Evolutionary conservation across 208 protist species (phyloP).

Genomic region (Leishmania tropica): DNA sequence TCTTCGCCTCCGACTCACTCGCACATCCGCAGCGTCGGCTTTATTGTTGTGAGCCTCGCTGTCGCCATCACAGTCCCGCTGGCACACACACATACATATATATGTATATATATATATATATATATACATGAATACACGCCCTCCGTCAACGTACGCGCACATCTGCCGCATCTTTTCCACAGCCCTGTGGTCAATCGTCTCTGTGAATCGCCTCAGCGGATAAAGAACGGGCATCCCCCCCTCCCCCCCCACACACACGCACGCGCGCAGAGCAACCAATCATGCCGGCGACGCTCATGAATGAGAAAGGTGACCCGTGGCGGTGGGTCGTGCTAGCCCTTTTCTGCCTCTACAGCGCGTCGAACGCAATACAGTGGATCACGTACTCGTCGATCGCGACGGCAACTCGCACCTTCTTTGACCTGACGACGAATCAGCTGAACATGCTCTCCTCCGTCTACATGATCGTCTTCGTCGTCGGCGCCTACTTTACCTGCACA

Average conservation of each 20-base stretch:
- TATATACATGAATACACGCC: not conserved
- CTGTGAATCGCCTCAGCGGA: not conserved
- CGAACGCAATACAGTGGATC: constrained; percentile 82
- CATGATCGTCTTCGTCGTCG: constrained; percentile 78
- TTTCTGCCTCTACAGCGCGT: constrained; percentile 68
- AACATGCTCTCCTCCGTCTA: constrained; percentile 81
- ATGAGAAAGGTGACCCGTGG: constrained; percentile 43
- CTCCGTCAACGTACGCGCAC: not conserved
- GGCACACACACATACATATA: not conserved
- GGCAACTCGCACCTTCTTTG: constrained; percentile 45
- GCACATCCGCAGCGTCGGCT: too few relatives aligned
- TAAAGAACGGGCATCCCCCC: not conserved
- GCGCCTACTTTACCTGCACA: constrained; percentile 65
- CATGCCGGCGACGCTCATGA: constrained; percentile 2
- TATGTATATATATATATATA: not conserved
- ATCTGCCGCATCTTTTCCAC: not conserved
- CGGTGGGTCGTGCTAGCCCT: constrained; percentile 57
- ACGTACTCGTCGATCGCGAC: constrained; percentile 62
- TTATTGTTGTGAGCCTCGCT: too few relatives aligned
- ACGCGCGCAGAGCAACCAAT: not conserved
- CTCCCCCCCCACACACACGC: not conserved
- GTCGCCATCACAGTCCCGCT: too few relatives aligned
- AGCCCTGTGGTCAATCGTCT: not conserved
- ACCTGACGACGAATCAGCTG: constrained; percentile 59
- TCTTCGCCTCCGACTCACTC: not conserved